A percentile compares a stretch with the other conserved stretches of the same genome.
These are phyloP conservation scores for Pestalotiopsis sp. DNA, from an alignment of 2,329 filamentous ascomycete genomes.

Conservation along the genomic window DNA sequence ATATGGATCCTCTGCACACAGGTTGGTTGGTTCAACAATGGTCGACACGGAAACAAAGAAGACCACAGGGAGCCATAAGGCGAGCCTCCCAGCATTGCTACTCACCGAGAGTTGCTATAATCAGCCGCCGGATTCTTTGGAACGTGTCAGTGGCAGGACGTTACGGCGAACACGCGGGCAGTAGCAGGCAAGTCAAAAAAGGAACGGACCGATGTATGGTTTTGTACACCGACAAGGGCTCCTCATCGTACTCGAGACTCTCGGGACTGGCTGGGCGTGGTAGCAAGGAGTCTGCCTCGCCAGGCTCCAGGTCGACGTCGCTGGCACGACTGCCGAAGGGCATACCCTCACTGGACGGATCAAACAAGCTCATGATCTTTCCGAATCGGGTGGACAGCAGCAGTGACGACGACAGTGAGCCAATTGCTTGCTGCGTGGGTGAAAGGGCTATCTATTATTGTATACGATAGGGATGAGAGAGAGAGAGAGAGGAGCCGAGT, in stretches of 20 bases:
- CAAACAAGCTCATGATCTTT: neutral
- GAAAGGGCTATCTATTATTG: too few relatives aligned
- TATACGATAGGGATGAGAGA: too few relatives aligned
- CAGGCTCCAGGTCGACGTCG: neutral
- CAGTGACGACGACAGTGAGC: too few relatives aligned
- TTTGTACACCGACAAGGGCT: conserved; percentile 22
- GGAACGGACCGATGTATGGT: conserved; percentile 28
- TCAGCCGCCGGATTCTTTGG: conserved; percentile 25
- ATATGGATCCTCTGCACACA: conserved; percentile 43
- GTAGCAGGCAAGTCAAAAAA: too few relatives aligned
- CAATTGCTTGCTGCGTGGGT: too few relatives aligned
- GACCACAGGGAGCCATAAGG: neutral
- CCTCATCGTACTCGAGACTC: neutral
- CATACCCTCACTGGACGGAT: neutral
- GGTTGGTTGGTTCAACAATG: neutral
- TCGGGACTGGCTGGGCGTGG: neutral
- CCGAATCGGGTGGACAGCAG: neutral
- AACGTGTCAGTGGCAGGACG: neutral
- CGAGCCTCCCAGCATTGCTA: too few relatives aligned
- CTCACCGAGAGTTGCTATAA: conserved; percentile 27
- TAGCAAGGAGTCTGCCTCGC: neutral
- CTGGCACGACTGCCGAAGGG: neutral
- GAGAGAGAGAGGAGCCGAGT: too few relatives aligned
- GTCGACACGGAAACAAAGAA: neutral
- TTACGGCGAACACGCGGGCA: neutral